Evolutionary conservation across 805 yeast genomes (phyloP), one percentile per base, ranked within the genome.

Genomic region (Lachancea dasiensis): DNA sequence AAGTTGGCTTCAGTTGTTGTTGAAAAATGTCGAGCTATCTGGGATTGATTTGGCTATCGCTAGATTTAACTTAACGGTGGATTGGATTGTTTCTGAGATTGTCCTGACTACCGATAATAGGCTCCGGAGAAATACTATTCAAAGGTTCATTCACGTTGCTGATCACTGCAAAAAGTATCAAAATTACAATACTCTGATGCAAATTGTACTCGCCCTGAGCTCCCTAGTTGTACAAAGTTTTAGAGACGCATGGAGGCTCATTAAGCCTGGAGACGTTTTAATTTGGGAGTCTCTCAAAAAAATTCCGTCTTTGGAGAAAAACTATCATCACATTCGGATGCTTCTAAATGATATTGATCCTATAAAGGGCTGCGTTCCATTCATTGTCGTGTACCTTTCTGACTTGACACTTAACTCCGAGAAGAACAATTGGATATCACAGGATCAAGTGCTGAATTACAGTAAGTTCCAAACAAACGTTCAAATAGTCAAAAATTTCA

Each of bases 61-160:
- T 0, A 68, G 98, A 43, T 92, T 89, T 68, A 89, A 90, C 54
- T 64, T 90, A 42, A 79, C 85, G 65, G 89, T 85, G 5, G 86
- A 85, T 50, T 90, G 97, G 97, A 79, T 89, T 27, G 77, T 85
- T 23, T 85, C 95, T 0, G 96, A 90, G 63, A 75, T 92, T 39
- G 59, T 86, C 11, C 64, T 90, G 43, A 86, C 95, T 7, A 69
- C 68, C 39, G 65, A 70, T 29, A 66, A 73, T 18, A 67, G 65
- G 3, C 74, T 85, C 47, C 69, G 90, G 47, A 75, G 78, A 29
- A 69, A 75, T 39, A 72, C 89, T 1, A 73, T 89, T n/a, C 79
- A 86, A n/a, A 69, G 90, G 47, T 86, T 84, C 51, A 86, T 90
- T 41, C 95, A 86, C 49, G 65, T 90, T 39, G 97, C 95, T 0